Conservation (phyloP, 1,139 yeast species). For the Yamadazyma sp. region DNA sequence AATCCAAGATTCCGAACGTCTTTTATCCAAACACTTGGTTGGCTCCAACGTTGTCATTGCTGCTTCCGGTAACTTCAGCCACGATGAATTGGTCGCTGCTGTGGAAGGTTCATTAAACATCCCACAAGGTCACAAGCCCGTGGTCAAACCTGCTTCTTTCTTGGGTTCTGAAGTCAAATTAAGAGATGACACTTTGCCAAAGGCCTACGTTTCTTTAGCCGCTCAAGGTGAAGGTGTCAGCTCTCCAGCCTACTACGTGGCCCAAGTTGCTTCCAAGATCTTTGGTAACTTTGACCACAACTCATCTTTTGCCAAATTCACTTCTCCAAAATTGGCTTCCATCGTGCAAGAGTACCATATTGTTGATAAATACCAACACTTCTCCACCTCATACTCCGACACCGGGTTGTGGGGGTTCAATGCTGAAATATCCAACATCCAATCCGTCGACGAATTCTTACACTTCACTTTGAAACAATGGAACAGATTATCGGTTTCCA, state of each 20-base stretch:
- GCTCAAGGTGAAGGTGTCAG: conserved; percentile 66
- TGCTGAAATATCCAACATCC: conserved; percentile 61
- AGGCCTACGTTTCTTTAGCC: conserved; percentile 74
- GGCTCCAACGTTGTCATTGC: conserved; percentile 67
- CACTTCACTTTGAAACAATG: conserved; percentile 83
- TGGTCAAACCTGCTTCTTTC: conserved; percentile 56
- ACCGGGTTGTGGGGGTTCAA: conserved; percentile 83
- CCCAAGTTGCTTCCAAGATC: conserved; percentile 72
- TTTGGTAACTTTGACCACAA: conserved; percentile 59
- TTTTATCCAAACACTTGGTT: conserved; percentile 56
- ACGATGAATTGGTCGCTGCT: conserved; percentile 65
- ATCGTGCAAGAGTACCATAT: conserved; percentile 70
- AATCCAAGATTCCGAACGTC: conserved; percentile 55
- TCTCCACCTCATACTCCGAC: conserved; percentile 70
- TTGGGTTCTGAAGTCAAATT: conserved; percentile 83
- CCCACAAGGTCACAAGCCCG: conserved; percentile 56
- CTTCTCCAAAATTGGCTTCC: conserved; percentile 84
- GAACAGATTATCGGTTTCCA: conserved; percentile 77
- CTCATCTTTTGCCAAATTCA: conserved; percentile 59
- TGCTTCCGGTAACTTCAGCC: conserved; percentile 71
- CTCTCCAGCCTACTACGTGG: conserved; percentile 66
- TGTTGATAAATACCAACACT: conserved; percentile 70
- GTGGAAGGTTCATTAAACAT: conserved; percentile 53
- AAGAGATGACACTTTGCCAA: conserved; percentile 84
- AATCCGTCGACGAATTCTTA: conserved; percentile 65